Evolutionary conservation across 140 eudicot species (phyloP).

Genomic region (Stevia rebaudiana): DNA sequence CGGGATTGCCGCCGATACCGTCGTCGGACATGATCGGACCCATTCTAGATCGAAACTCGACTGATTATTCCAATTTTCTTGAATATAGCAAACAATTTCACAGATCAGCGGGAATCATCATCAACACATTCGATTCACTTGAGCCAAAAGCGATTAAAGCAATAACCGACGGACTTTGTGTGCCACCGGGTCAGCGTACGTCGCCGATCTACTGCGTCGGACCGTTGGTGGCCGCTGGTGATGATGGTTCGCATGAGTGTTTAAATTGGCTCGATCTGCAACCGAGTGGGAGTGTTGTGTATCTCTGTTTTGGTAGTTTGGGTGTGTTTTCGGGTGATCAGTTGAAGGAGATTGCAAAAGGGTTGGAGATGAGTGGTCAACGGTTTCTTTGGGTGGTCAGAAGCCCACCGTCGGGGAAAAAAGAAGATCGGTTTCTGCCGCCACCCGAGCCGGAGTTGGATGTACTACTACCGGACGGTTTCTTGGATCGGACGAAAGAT

Average conservation of each 20-base stretch:
- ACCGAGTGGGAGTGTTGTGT: conserved; percentile 12
- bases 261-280: conserved; percentile 50
- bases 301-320: not conserved
- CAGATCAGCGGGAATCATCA: conserved; percentile 46
- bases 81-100: conserved; percentile 6
- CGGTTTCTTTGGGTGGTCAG: conserved; percentile 62
- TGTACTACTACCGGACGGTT: conserved; percentile 46
- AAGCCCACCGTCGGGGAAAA: conserved; percentile 24
- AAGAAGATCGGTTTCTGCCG: conserved; percentile 24
- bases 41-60: conserved; percentile 23
- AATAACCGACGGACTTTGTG: conserved; percentile 34
- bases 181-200: conserved; percentile 28
- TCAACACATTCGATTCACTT: conserved; percentile 45
- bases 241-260: conserved; percentile 25
- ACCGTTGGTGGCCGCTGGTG: conserved; percentile 31
- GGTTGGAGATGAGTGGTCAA: conserved; percentile 51
- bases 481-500: conserved; percentile 44
- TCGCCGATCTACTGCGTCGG: conserved; percentile 48
- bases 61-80: conserved; percentile 26
- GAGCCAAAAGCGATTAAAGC: conserved; percentile 48
- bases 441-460: conserved; percentile 49
- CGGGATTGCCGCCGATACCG: conserved; percentile 56
- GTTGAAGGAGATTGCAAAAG: conserved; percentile 40
- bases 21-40: conserved; percentile 28
- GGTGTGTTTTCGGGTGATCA: conserved; percentile 37